These are phyloP conservation scores for Ogataea pini DNA, from an alignment of 805 yeast genomes.

Conservation along the genomic window DNA sequence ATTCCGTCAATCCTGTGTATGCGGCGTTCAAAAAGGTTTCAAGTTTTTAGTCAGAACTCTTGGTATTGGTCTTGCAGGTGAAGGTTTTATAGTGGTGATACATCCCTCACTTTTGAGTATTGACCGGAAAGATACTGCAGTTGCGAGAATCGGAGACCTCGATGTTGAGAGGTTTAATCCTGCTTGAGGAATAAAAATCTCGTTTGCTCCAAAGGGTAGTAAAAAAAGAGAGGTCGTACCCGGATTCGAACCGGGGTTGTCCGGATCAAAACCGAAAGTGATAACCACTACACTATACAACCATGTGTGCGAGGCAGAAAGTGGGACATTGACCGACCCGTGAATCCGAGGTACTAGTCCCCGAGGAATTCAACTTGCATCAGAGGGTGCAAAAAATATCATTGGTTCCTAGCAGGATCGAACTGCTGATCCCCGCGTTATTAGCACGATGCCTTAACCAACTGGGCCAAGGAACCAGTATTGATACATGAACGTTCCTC, in stretches of 20 bases:
- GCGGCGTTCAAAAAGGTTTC: conserved; percentile 40
- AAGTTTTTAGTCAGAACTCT: conserved; percentile 32
- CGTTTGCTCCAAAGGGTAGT: too few relatives aligned
- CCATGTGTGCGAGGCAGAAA: too few relatives aligned
- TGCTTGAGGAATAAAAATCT: too few relatives aligned
- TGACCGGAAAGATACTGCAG: conserved; percentile 4
- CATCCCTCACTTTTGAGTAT: conserved; percentile 16
- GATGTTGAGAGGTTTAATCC: background rate
- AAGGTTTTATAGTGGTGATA: conserved; percentile 17
- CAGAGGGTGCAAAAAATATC: too few relatives aligned
- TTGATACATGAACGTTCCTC: too few relatives aligned
- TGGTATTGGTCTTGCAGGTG: conserved; percentile 28
- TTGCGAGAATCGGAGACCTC: background rate
- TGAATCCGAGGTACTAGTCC: too few relatives aligned
- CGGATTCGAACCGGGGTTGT: conserved; percentile 86
- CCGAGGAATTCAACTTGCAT: too few relatives aligned
- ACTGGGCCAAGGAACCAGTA: conserved; percentile 45
- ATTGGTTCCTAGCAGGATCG: conserved; percentile 87
- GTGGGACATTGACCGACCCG: too few relatives aligned
- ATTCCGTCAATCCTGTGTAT: conserved; percentile 26
- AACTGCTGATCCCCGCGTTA: conserved; percentile 70
- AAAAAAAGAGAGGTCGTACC: conserved; percentile 53
- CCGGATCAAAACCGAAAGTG: conserved; percentile 81
- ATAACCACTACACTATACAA: conserved; percentile 77
- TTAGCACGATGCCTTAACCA: conserved; percentile 47